These are phyloP conservation scores for Cerioporus squamosus DNA, from an alignment of 1,284 basidiomycete species.

Conservation along the genomic window DNA sequence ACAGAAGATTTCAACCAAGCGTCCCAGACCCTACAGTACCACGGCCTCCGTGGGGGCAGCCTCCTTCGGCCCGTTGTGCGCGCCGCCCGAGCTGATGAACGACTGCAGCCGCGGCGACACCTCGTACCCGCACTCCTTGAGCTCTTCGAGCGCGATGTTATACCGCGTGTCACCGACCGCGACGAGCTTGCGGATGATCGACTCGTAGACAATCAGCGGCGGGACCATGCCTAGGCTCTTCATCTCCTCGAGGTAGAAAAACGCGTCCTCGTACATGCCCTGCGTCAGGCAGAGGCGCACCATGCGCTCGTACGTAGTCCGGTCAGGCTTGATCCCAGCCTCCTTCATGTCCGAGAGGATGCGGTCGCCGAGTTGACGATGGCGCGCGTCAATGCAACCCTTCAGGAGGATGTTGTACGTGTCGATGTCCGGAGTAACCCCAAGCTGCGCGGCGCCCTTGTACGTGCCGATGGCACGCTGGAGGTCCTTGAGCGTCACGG, in stretches of 20 bases:
- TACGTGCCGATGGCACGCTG: conserved; percentile 81
- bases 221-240: conserved; percentile 67
- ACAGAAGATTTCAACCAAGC: not conserved
- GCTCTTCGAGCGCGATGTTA: conserved; percentile 72
- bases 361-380: conserved; percentile 64
- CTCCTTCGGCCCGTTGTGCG: conserved; percentile 13
- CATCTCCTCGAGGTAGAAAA: conserved; percentile 89
- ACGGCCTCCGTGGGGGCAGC: not conserved
- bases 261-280: conserved; percentile 80
- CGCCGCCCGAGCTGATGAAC: conserved; percentile 39
- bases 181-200: conserved; percentile 65
- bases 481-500: conserved; percentile 65
- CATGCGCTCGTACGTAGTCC: conserved; percentile 66
- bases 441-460: conserved; percentile 62
- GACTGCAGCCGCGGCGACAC: conserved; percentile 36
- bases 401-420: conserved; percentile 75
- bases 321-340: conserved; percentile 55
- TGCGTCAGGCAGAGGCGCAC: conserved; percentile 74
- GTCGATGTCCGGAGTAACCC: conserved; percentile 58
- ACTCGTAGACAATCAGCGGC: conserved; percentile 58
- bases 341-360: conserved; percentile 66
- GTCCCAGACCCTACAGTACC: conserved; percentile 6
- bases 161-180: conserved; percentile 62
- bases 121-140: conserved; percentile 55
- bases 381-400: conserved; percentile 59